phyloP scores from a whole-genome alignment of 2,329 filamentous ascomycete species.

The Epichloe uncinata region DNA sequence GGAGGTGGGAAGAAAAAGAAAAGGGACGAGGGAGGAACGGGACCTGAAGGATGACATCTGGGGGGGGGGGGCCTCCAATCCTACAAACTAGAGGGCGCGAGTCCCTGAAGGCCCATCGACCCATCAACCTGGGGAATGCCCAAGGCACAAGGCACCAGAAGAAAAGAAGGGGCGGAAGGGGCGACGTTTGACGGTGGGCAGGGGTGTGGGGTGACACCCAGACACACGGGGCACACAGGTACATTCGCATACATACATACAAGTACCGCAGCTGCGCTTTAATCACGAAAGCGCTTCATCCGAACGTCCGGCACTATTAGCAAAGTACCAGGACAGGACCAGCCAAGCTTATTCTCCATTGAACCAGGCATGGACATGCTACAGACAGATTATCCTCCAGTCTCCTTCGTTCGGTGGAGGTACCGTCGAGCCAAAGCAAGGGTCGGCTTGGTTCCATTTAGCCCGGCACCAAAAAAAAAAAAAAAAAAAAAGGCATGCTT shows the following conservation, averaged over 20 bases:
- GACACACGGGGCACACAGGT: background rate
- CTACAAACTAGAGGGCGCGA: background rate
- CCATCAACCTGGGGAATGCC: constrained; percentile 2
- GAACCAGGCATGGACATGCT: background rate
- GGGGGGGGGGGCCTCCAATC: background rate
- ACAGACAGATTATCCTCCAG: background rate
- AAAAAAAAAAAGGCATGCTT: constrained; percentile 1
- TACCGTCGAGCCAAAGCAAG: background rate
- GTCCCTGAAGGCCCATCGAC: constrained; percentile 2
- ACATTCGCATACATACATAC: no score
- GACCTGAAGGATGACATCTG: background rate
- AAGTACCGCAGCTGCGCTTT: no score
- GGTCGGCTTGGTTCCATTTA: background rate
- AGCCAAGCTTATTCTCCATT: background rate
- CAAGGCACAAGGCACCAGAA: background rate
- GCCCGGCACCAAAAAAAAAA: background rate
- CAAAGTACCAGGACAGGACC: no score
- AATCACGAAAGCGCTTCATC: no score
- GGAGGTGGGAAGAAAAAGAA: background rate
- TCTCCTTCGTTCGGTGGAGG: background rate
- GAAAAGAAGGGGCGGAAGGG: constrained; percentile 2
- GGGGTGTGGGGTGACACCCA: constrained; percentile 3
- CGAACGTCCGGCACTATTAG: no score
- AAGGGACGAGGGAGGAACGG: background rate
- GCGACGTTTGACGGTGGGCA: background rate